These are phyloP conservation scores for Phytophthora europaea DNA, from an alignment of 352 stramenopile genomes.

Conservation along the genomic window DNA sequence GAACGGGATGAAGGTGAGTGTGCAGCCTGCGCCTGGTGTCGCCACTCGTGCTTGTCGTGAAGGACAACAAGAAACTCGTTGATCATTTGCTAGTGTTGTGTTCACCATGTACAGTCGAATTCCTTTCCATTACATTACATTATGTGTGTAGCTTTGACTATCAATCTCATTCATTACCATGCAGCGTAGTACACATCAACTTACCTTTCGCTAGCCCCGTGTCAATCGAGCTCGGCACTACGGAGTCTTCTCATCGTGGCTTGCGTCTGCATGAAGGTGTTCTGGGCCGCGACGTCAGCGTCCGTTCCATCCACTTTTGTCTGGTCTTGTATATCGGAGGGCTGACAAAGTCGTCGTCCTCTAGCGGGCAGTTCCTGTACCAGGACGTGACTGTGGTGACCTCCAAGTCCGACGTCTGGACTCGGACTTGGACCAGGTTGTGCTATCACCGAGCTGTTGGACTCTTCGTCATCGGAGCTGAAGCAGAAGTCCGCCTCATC, in stretches of 20 bases:
- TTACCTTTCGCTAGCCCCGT: neutral
- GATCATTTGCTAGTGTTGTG: neutral
- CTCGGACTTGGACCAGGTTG: constrained; percentile 24
- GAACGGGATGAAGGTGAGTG: constrained; percentile 43
- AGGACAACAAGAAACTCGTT: neutral
- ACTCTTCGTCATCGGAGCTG: constrained; percentile 34
- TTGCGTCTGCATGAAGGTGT: constrained; percentile 28
- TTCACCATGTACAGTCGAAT: neutral
- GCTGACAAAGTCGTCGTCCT: constrained; percentile 32
- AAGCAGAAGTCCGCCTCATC: constrained; percentile 46
- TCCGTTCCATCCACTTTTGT: constrained; percentile 21
- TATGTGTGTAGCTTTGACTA: neutral
- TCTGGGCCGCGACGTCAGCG: constrained; percentile 27
- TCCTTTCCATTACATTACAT: neutral
- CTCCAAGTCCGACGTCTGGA: constrained; percentile 24
- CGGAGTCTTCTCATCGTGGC: constrained; percentile 21
- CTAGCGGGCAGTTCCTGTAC: neutral
- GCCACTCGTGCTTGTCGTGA: constrained; percentile 22
- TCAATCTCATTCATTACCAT: neutral
- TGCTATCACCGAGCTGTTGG: constrained; percentile 23
- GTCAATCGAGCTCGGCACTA: constrained; percentile 33
- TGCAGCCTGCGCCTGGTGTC: constrained; percentile 27
- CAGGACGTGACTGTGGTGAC: constrained; percentile 29
- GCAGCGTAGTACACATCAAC: neutral
- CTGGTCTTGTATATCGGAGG: neutral